phyloP scores from a whole-genome alignment of 2,329 filamentous ascomycete genomes.

The Arthrobotrys conoides region DNA sequence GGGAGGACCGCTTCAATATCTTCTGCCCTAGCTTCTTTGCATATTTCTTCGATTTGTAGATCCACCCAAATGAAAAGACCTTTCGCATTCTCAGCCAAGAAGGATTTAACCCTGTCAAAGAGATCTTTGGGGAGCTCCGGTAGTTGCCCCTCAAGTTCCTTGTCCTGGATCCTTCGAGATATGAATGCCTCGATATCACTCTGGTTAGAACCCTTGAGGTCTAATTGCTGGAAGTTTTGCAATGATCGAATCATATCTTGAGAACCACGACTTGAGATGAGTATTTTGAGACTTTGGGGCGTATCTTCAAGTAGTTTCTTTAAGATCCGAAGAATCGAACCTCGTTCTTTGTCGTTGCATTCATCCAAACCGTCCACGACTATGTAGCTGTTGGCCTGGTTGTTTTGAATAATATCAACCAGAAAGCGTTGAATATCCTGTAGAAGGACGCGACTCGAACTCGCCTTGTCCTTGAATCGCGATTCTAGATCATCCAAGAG shows the following conservation, averaged over 20 bases:
- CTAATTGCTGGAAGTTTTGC: slow-evolving; percentile 34
- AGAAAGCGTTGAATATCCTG: slow-evolving; percentile 26
- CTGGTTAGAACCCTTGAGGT: slow-evolving; percentile 31
- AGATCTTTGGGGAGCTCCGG: slow-evolving; percentile 12
- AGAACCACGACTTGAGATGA: slow-evolving; percentile 64
- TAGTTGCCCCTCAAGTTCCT: slow-evolving; percentile 44
- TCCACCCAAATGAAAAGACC: slow-evolving; percentile 57
- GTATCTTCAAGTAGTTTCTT: slow-evolving; percentile 23
- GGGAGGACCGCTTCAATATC: slow-evolving; percentile 34
- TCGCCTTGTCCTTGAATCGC: slow-evolving; percentile 50
- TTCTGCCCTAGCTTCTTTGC: slow-evolving; percentile 38
- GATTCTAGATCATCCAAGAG: slow-evolving; percentile 29
- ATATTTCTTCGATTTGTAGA: slow-evolving; percentile 50
- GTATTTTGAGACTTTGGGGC: slow-evolving; percentile 62
- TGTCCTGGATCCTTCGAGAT: slow-evolving; percentile 25
- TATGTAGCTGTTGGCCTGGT: slow-evolving; percentile 62
- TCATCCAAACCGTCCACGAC: slow-evolving; percentile 67
- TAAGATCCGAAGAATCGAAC: slow-evolving; percentile 49
- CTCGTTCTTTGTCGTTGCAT: slow-evolving; percentile 63
- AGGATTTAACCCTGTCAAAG: slow-evolving; percentile 25
- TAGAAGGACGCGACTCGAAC: slow-evolving; percentile 15
- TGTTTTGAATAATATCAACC: slow-evolving; percentile 20
- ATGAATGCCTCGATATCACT: slow-evolving; percentile 49
- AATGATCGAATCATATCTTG: slow-evolving; percentile 48
- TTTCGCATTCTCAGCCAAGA: slow-evolving; percentile 28